Evolutionary conservation across 1,284 basidiomycete species (phyloP).

Genomic region (Ustilago vetiveriae): DNA sequence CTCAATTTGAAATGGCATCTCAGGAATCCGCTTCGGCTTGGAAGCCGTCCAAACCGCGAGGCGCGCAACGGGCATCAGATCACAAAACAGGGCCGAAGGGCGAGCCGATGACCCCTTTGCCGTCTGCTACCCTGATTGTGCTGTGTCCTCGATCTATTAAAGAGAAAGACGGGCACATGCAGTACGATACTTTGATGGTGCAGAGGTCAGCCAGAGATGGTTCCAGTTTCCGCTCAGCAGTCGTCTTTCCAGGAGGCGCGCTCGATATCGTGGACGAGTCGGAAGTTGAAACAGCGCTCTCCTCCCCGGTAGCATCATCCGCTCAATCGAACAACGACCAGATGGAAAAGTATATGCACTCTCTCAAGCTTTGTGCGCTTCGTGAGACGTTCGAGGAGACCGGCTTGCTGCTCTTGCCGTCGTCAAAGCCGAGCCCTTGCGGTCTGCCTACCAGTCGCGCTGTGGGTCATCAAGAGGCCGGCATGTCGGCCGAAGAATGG

Average conservation of each 20-base stretch:
- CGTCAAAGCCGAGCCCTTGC: constrained; percentile 7
- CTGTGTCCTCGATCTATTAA: constrained; percentile 44
- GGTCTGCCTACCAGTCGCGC: constrained; percentile 50
- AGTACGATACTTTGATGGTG: constrained; percentile 56
- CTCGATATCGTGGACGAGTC: constrained; percentile 55
- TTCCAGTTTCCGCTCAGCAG: constrained; percentile 58
- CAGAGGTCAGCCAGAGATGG: constrained; percentile 54
- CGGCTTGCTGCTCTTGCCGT: constrained; percentile 54
- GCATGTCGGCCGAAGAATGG: constrained; percentile 54
- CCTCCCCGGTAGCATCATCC: neutral
- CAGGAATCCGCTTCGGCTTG: constrained; percentile 16
- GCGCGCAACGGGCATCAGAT: constrained; percentile 44
- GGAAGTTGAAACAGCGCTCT: constrained; percentile 26
- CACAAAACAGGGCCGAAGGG: constrained; percentile 55
- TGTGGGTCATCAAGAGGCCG: constrained; percentile 53
- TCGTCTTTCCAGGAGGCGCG: constrained; percentile 62
- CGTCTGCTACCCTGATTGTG: constrained; percentile 58
- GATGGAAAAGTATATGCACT: constrained; percentile 38
- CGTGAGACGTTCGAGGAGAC: constrained; percentile 64
- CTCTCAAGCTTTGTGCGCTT: constrained; percentile 56
- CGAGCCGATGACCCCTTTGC: constrained; percentile 59
- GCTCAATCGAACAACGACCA: neutral
- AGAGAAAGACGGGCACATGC: constrained; percentile 1
- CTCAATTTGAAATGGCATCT: constrained; percentile 26
- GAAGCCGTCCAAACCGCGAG: constrained; percentile 44